A percentile compares a stretch with the other conserved stretches of the same genome.
These are phyloP conservation scores for Cytospora piceicola DNA, from an alignment of 2,329 filamentous ascomycete genomes.

Conservation along the genomic window DNA sequence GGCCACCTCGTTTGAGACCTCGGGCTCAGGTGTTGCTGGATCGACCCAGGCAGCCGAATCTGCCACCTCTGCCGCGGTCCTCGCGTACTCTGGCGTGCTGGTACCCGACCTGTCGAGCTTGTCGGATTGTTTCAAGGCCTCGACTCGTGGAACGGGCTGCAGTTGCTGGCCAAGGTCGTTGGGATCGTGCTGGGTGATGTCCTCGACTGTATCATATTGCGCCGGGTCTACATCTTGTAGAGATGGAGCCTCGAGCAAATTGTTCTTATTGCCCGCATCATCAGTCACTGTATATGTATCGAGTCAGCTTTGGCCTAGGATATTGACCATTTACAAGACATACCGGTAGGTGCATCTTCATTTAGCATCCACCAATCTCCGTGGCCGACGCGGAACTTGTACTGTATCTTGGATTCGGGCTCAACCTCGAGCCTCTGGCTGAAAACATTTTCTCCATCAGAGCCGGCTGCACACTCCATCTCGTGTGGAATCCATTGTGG, in stretches of 20 bases:
- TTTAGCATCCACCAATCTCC: constrained; percentile 74
- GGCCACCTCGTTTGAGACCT: constrained; percentile 40
- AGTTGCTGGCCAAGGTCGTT: constrained; percentile 16
- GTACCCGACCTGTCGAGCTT: constrained; percentile 32
- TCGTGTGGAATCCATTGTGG: constrained; percentile 70
- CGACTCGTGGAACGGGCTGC: constrained; percentile 26
- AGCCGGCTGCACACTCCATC: constrained; percentile 60
- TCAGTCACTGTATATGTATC: constrained; percentile 47
- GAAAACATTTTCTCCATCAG: constrained; percentile 62
- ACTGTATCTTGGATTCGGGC: constrained; percentile 66
- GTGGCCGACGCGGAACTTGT: constrained; percentile 72
- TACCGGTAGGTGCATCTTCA: constrained; percentile 63
- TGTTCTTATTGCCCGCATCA: constrained; percentile 53
- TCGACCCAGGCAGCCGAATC: constrained; percentile 41
- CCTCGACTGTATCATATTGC: neutral
- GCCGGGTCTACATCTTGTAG: neutral
- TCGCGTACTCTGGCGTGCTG: constrained; percentile 37
- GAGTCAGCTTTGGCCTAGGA: constrained; percentile 8
- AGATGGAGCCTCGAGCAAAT: constrained; percentile 44
- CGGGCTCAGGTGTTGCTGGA: constrained; percentile 38
- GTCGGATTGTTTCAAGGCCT: constrained; percentile 29
- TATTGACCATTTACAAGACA: constrained; percentile 31
- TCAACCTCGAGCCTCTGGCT: constrained; percentile 58
- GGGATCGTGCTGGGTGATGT: neutral
- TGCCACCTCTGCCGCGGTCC: constrained; percentile 42